Evolutionary conservation across 345 rosid species (phyloP), one percentile per base, ranked within the genome.

Genomic region (Pistacia atlantica): DNA sequence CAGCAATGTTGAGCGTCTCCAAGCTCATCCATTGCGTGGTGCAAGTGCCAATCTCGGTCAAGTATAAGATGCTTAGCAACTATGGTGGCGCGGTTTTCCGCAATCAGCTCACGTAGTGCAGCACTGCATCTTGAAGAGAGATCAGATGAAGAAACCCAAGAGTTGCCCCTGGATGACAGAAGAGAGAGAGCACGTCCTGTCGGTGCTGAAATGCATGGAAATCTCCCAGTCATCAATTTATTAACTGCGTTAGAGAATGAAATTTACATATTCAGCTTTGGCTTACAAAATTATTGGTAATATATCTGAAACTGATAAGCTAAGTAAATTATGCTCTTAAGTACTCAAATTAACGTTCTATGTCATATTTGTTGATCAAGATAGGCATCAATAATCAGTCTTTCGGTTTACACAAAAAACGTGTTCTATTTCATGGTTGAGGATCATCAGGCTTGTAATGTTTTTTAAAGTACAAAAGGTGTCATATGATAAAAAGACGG

Each of bases 101-200:
- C 89, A 9, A 89, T 87, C 17, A 89, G 75, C 63, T 89, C 90
- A 4, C 75, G 71, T 0, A 87, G 70, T 0, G 93, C 91, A 12
- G 88, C 91, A 1, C 91, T 86, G 16, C 87, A 86, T 83, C 88
- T 76, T 3, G 75, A 74, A 49, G 91, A 83, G 48, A 89, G 80
- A 62, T 89, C 91, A 0, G 89, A 78, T 4, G 88, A 79, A 49
- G 82, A 83, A 70, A 77, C 60, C 87, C 83, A 84, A 6, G 81
- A 66, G 25, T 80, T 83, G 17, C 79, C 62, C 63, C 65, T 68
- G 0, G 85, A 78, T 89, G 93, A 89, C 93, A 89, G 91, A 89
- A 89, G 93, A 89, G 93, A 89, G 91, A 80, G 85, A 89, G 89
- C 93, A 87, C 83, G 62, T 51, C 81, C 88, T 57, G 79, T 55